Evolutionary conservation across 768 basidiomycete genomes (phyloP), one percentile per base, ranked within the genome.

Genomic region (Tylopilus sp.): DNA sequence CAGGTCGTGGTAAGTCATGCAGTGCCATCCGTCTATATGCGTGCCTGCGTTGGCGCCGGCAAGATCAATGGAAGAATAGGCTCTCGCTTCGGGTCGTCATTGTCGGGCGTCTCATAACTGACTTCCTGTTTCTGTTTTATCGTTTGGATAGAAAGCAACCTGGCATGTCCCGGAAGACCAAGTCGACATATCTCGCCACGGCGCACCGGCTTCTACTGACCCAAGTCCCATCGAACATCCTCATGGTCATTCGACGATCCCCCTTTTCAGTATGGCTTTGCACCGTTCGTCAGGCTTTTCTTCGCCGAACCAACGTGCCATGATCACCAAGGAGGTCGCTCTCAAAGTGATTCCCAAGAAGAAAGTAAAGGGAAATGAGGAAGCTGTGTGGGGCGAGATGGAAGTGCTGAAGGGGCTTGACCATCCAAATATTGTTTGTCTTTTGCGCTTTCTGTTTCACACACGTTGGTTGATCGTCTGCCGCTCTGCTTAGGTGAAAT

Each of bases 301-400:
- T 22, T 61, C 69, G 1, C 69, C 73, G 5, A 53, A 50, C 17
- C 40, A 54, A 36, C 57, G 68, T 54, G 47, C 57, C 3, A 69
- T 73, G 2, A 60, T 80, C 15, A 79, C 73, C 15, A 85, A 89
- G 64, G 86, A 89, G 6, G 90, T 93, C 2, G 91, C 90, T 6
- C 71, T 88, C 58, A 97, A 97, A 72, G 80, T 95, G 52, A 97
- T 99, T 50, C 79, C 88, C 6, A 98, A 98, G 80, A 95, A 95
- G 73, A 90, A 91, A 60, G 91, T 97, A 48, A 93, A 92, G 67
- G 89, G 91, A 10, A 91, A 95, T 60, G 91, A 95, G 65, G 79
- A 75, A 40, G 83, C 81, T 47, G 93, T 98, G 0, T 92, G 91
- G 83, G 80, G 83, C 7, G 97, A 99, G 73, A 95, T 98, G 86